These are phyloP conservation scores for Xylaria flabelliformis DNA, from an alignment of 495 filamentous ascomycete species.

Conservation along the genomic window DNA sequence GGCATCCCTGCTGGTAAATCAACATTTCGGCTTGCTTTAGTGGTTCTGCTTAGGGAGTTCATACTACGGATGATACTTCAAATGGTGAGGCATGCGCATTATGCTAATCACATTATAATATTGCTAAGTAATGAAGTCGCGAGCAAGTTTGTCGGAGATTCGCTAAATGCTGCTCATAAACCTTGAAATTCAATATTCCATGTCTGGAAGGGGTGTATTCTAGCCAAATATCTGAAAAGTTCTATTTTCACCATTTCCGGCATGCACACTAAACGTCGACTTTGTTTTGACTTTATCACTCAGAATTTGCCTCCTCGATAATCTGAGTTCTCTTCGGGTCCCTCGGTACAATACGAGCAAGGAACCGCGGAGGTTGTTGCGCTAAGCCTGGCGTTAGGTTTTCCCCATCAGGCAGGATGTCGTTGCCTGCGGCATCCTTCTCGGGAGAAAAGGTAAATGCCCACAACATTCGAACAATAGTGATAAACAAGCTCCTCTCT, in stretches of 20 bases:
- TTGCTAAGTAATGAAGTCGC: no score
- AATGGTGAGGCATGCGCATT: no score
- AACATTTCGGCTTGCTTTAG: not conserved
- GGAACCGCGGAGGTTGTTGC: not conserved
- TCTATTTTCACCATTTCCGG: not conserved
- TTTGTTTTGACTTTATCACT: not conserved
- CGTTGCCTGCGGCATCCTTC: not conserved
- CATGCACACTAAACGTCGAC: not conserved
- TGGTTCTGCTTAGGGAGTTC: not conserved
- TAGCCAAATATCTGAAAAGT: not conserved
- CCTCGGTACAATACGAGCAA: not conserved
- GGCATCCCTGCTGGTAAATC: not conserved
- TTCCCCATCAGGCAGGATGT: not conserved
- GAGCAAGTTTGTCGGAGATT: no score
- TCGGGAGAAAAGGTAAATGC: slow-evolving; percentile 49
- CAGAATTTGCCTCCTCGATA: not conserved
- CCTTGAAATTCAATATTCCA: not conserved
- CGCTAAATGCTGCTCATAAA: no score
- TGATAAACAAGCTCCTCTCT: slow-evolving; percentile 61
- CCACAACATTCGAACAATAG: slow-evolving; percentile 59
- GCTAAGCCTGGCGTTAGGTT: not conserved
- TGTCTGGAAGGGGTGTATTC: not conserved
- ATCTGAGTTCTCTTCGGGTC: not conserved
- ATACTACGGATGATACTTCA: not conserved
- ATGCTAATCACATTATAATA: not conserved